Evolutionary conservation across 108 stramenopile species (phyloP).

Genomic region (Schizochytrium sp.): DNA sequence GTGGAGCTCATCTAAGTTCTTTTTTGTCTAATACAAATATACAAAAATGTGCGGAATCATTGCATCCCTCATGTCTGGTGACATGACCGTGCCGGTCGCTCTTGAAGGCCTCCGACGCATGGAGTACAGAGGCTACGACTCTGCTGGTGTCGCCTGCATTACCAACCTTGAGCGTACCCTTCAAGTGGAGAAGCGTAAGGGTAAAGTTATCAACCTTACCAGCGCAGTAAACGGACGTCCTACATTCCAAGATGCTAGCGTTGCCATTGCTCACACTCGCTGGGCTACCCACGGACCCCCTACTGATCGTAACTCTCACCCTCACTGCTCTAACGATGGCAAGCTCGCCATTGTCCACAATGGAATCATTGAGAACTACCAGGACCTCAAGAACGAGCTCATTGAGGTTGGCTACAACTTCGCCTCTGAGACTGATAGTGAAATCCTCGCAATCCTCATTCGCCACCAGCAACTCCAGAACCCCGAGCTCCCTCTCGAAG

Average conservation of each 20-base stretch:
- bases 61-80: slow-evolving; percentile 28
- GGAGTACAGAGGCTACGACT: slow-evolving; percentile 97
- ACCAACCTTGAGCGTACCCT: slow-evolving; percentile 66
- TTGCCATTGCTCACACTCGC: slow-evolving; percentile 97
- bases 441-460: slow-evolving; percentile 97
- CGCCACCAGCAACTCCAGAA: slow-evolving; percentile 81
- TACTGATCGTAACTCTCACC: slow-evolving; percentile 97
- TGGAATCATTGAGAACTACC: slow-evolving; percentile 94
- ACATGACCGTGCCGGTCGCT: slow-evolving; percentile 69
- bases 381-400: slow-evolving; percentile 87
- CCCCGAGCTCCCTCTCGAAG: slow-evolving; percentile 68
- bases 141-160: slow-evolving; percentile 95
- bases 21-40: neutral
- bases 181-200: slow-evolving; percentile 90
- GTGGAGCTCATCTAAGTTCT: neutral
- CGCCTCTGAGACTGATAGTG: slow-evolving; percentile 93
- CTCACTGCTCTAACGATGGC: slow-evolving; percentile 89
- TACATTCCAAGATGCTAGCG: slow-evolving; percentile 74
- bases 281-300: slow-evolving; percentile 99
- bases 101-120: slow-evolving; percentile 93
- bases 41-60: slow-evolving; percentile 37
- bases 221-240: slow-evolving; percentile 89
- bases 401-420: slow-evolving; percentile 85
- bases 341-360: slow-evolving; percentile 98
- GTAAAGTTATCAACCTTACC: slow-evolving; percentile 89